A percentile compares a stretch with the other conserved stretches of the same genome.
Evolutionary conservation across 208 protist genomes (phyloP).

Genomic region (Trypanosoma mega): DNA sequence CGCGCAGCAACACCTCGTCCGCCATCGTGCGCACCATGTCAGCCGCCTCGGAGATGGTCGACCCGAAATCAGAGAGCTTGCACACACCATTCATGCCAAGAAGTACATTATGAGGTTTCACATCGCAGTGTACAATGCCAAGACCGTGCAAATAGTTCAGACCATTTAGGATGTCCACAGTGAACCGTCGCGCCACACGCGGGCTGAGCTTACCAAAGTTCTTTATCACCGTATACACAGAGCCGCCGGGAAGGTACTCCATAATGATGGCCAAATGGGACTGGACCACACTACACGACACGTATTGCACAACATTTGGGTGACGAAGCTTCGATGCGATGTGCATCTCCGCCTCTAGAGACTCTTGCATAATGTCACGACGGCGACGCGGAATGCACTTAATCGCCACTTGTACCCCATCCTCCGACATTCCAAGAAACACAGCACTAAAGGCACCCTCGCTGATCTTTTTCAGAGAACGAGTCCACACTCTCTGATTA

Average conservation of each 20-base stretch:
- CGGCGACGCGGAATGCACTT: conserved; percentile 70
- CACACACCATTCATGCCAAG: conserved; percentile 75
- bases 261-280: conserved; percentile 79
- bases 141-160: conserved; percentile 76
- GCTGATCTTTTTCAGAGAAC: conserved; percentile 60
- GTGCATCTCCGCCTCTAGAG: conserved; percentile 62
- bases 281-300: conserved; percentile 58
- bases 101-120: conserved; percentile 89
- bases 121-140: conserved; percentile 78
- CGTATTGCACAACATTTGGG: conserved; percentile 80
- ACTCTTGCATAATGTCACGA: conserved; percentile 60
- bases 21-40: conserved; percentile 21
- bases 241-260: conserved; percentile 84
- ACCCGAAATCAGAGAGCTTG: conserved; percentile 89
- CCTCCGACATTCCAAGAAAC: conserved; percentile 68
- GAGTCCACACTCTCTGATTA: conserved; percentile 55
- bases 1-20: conserved; percentile 59
- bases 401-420: conserved; percentile 77
- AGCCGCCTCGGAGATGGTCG: conserved; percentile 46
- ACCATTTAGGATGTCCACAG: conserved; percentile 71
- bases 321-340: conserved; percentile 60
- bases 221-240: conserved; percentile 65
- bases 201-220: conserved; percentile 63
- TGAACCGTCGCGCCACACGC: conserved; percentile 64
- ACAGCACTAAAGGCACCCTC: conserved; percentile 68